A percentile compares a stretch with the other conserved stretches of the same genome.
Conservation (phyloP, 2,329 filamentous ascomycete genomes). For the Botrytis byssoidea region DNA sequence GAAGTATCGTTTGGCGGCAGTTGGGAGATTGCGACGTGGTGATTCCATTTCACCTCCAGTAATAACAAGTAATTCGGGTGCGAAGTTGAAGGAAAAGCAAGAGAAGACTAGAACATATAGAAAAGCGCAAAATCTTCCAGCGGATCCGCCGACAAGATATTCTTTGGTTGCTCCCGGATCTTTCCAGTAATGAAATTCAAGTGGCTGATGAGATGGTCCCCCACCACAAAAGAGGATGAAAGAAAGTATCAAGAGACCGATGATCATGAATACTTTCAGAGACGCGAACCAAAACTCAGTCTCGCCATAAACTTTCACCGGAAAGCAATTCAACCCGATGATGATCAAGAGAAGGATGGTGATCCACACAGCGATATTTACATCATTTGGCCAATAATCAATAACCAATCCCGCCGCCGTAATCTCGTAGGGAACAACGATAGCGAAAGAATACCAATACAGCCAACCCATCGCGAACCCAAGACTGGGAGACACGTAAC, state of each 20-base stretch:
- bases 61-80: not conserved
- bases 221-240: not conserved
- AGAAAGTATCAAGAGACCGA: not conserved
- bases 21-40: not conserved
- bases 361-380: not conserved
- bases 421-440: not conserved
- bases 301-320: not conserved
- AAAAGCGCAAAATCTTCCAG: not conserved
- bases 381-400: not conserved
- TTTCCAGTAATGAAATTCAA: not conserved
- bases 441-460: not conserved
- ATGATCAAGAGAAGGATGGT: not conserved
- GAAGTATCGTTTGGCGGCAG: not conserved
- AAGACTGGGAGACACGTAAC: not conserved
- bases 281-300: not conserved
- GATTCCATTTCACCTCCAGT: constrained; percentile 1
- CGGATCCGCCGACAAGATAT: not conserved
- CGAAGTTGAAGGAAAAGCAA: not conserved
- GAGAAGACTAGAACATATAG: not conserved
- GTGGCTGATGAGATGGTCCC: not conserved
- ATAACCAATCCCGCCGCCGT: not conserved
- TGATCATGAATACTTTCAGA: not conserved
- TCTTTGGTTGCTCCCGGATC: not conserved
- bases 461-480: not conserved
- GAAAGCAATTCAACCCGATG: not conserved